phyloP scores from a whole-genome alignment of 257 asterid species.

The Fraxinus quadrangulata region DNA sequence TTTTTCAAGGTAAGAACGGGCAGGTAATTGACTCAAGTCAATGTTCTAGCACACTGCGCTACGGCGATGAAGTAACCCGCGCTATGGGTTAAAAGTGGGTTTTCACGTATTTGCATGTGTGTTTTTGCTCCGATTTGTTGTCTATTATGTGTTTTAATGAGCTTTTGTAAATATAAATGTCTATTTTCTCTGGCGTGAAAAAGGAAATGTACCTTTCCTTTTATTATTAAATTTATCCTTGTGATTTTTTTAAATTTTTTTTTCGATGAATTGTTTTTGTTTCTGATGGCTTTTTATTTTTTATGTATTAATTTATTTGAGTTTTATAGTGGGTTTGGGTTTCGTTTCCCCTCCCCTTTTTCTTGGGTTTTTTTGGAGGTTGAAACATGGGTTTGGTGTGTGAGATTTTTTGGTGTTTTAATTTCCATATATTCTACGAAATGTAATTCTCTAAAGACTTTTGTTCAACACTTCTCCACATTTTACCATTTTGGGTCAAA shows the following conservation, averaged over 20 bases:
- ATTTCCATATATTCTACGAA: not conserved
- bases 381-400: not conserved
- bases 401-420: too few species aligned
- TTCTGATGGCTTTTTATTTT: not conserved
- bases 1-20: not conserved
- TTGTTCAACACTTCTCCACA: not conserved
- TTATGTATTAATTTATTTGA: not conserved
- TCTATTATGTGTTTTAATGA: not conserved
- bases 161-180: not conserved
- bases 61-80: not conserved
- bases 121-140: not conserved
- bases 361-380: not conserved
- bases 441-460: not conserved
- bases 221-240: not conserved
- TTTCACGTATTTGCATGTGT: conserved; percentile 5
- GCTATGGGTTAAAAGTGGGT: not conserved
- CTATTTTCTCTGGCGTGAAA: not conserved
- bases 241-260: not conserved
- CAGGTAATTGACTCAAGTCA: not conserved
- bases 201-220: not conserved
- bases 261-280: not conserved
- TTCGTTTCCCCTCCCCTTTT: not conserved
- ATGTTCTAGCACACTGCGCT: not conserved
- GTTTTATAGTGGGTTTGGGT: not conserved
- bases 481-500: not conserved